Percentiles rank a stretch among this genome's conserved stretches.
These are phyloP conservation scores for Parmelia sp. DNA, from an alignment of 495 filamentous ascomycete species.

Conservation along the genomic window DNA sequence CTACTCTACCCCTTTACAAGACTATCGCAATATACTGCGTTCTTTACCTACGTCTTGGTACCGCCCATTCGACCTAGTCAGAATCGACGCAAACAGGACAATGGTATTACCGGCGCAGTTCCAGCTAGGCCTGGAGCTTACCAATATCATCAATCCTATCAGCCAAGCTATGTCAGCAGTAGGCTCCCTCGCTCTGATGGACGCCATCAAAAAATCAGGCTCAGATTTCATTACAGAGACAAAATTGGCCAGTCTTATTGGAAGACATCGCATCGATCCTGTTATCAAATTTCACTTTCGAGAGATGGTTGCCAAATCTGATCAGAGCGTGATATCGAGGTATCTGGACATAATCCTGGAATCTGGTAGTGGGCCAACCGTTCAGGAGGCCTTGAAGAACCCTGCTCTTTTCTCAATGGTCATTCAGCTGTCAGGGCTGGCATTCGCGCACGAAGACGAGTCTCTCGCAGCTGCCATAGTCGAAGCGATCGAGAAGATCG, in stretches of 20 bases:
- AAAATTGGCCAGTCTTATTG: constrained; percentile 17
- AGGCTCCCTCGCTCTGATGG: constrained; percentile 14
- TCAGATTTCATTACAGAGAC: constrained; percentile 20
- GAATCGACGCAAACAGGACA: background rate
- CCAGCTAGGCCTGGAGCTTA: constrained; percentile 18
- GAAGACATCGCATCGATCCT: constrained; percentile 16
- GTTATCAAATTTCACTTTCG: constrained; percentile 18
- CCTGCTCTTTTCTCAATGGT: constrained; percentile 23
- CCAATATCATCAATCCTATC: constrained; percentile 20
- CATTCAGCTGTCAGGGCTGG: constrained; percentile 19
- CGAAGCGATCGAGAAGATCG: constrained; percentile 13
- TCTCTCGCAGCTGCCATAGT: constrained; percentile 14
- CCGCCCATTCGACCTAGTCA: too few species aligned
- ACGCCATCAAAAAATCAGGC: constrained; percentile 19
- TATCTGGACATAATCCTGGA: constrained; percentile 22
- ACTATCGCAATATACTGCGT: too few species aligned
- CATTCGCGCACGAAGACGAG: constrained; percentile 14
- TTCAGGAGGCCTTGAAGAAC: constrained; percentile 18
- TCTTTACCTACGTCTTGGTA: background rate
- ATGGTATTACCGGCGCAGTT: constrained; percentile 14
- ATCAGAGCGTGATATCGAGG: constrained; percentile 17
- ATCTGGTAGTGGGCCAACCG: constrained; percentile 17
- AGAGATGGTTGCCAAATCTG: constrained; percentile 13
- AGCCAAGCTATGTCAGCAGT: constrained; percentile 12
- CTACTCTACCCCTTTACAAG: too few species aligned